phyloP scores from a whole-genome alignment of 1,284 basidiomycete genomes.

The Sutorius eximius region DNA sequence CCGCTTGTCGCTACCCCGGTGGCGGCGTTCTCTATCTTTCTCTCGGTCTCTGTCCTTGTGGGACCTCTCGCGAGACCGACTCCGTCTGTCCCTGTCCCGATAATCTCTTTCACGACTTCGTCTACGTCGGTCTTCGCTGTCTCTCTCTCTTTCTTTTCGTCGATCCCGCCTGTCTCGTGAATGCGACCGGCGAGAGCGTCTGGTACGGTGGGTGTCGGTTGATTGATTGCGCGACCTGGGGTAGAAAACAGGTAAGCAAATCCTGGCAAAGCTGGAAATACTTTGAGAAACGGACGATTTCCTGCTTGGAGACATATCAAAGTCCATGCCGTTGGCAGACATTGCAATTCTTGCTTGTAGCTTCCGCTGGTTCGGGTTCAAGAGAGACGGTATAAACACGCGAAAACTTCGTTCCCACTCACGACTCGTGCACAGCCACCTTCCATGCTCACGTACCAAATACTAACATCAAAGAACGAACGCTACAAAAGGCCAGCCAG shows the following conservation, averaged over 20 bases:
- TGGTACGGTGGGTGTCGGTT: constrained; percentile 69
- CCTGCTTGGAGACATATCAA: constrained; percentile 61
- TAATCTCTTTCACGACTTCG: constrained; percentile 54
- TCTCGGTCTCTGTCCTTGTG: constrained; percentile 49
- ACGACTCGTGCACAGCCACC: constrained; percentile 31
- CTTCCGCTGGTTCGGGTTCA: constrained; percentile 9
- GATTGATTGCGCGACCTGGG: constrained; percentile 67
- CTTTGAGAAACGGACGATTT: constrained; percentile 55
- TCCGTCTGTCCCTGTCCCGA: constrained; percentile 48
- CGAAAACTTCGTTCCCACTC: constrained; percentile 34
- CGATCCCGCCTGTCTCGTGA: constrained; percentile 56
- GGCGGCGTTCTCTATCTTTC: constrained; percentile 44
- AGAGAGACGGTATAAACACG: constrained; percentile 29
- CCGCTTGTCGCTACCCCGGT: constrained; percentile 50
- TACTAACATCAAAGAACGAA: not conserved
- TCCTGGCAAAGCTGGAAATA: not conserved
- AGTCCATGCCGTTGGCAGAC: constrained; percentile 55
- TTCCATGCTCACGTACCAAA: not conserved
- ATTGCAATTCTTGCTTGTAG: constrained; percentile 25
- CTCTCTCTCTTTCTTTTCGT: constrained; percentile 53
- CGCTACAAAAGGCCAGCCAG: constrained; percentile 44
- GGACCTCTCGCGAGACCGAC: constrained; percentile 44
- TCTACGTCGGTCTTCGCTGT: constrained; percentile 52
- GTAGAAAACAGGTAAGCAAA: constrained; percentile 16
- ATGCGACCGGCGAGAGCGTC: constrained; percentile 66